Evolutionary conservation across 306 rosid genomes (phyloP).

Genomic region (Phaseolus lunatus): DNA sequence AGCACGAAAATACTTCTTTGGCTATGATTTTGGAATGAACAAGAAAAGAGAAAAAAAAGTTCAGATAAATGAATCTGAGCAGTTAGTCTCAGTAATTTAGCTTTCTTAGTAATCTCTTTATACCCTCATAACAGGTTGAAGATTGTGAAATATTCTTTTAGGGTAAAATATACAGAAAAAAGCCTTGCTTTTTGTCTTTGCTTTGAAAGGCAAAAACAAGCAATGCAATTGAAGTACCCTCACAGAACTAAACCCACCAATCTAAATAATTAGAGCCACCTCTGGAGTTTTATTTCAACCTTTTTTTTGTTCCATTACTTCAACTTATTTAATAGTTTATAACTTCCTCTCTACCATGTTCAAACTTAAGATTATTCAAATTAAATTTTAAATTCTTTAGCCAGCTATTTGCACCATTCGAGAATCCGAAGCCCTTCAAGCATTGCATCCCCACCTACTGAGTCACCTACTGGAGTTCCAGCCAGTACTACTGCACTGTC

Average conservation of each 20-base stretch:
- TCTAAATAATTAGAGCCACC: background rate
- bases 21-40: background rate
- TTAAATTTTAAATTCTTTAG: constrained; percentile 43
- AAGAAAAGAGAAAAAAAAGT: background rate
- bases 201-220: background rate
- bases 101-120: constrained; percentile 4
- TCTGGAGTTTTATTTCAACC: background rate
- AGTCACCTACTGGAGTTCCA: constrained; percentile 26
- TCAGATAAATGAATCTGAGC: background rate
- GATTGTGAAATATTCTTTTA: background rate
- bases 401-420: constrained; percentile 39
- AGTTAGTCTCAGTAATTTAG: background rate
- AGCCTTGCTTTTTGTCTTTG: background rate
- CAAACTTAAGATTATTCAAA: background rate
- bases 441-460: constrained; percentile 56
- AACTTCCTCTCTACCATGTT: background rate
- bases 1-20: background rate
- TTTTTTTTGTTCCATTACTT: background rate
- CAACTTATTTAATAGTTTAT: background rate
- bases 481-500: constrained; percentile 48
- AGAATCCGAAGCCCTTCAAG: constrained; percentile 42
- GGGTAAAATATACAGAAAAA: background rate
- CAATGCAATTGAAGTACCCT: background rate
- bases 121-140: background rate
- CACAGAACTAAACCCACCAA: background rate